Evolutionary conservation across 2,329 filamentous ascomycete species (phyloP), one percentile per base, ranked within the genome.

Genomic region (Neonectria faginata): DNA sequence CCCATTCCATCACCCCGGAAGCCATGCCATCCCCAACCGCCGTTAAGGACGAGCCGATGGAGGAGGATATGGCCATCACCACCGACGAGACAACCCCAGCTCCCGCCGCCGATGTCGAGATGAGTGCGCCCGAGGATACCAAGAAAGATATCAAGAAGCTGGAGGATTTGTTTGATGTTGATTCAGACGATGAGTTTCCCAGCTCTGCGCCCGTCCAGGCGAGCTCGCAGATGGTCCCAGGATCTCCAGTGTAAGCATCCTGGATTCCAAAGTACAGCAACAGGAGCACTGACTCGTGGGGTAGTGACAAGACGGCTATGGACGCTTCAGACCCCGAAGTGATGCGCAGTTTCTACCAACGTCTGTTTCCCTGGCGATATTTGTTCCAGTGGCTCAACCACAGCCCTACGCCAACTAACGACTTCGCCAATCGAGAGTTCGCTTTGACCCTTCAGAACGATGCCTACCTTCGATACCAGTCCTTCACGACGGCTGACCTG

Each of bases 321-420:
- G 82, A 79, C 41, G 84, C 86, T 45, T 92, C 89, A 42, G 93
- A 97, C 71, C 89, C 92, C 2, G 92, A 94, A 75, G 87, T 97
- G 11, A 94, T 98, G 89, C 89, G 92, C 73, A 92, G 91, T 68
- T 99, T 97, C 82, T 99, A 99, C 78, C 92, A 97, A 76, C 92
- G 96, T 52, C 85, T 99, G 41, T 98, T 98, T 74, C 96, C 96
- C 5, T 99, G 97, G 85, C 89, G 94, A 64, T 91, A 93, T 66
- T 89, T 98, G 20, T 99, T 97, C 80, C 94, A 97, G 79, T 99
- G 96, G 96, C 88, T 99, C 52, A 99, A 98, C 77, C 96, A 98
- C 80, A 93, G 92, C 58, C 91, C 93, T 7, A 89, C 89, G 7
- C 94, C 96, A 0, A 91, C 91, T 5, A 91, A 90, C 69, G 94